Base-by-base conservation (phyloP, 129 eudicot species). In the Kitagawia praeruptora region DNA sequence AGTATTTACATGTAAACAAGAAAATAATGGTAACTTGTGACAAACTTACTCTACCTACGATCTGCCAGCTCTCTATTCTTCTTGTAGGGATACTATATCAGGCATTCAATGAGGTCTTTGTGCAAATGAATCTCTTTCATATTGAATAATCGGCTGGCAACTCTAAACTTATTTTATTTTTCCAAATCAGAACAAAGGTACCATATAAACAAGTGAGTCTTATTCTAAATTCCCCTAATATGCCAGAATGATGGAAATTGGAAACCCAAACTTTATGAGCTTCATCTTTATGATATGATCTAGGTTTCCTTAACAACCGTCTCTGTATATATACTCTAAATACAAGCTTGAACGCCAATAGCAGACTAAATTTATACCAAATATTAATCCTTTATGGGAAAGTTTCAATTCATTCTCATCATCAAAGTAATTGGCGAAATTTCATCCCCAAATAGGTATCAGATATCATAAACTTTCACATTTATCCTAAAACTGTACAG, bases 401-500 rank as follows among this genome's bases (percentile, higher is more conserved):
- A 79, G 81, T 44, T 61, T 67, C 66, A 16, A 58, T 44, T 6
- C 53, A 75, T 16, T 27, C 3, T 61, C 5, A 38, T 49, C 74
- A 66, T 21, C 77, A 66, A 11, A 31, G 69, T 34, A 31, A 56
- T 8, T 51, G 38, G 40, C 70, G 19, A 38, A 70, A 13, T 42
- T 69, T 44, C 42, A 73, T 48, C 72, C 81, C 16, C 37, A 37
- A 70, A 84, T 61, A 71, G 58, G 46, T 49, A 53, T 80, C 28
- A 39, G 37, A 74, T 79, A 69, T 79, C 87, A 80, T 76, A 38
- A 37, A 78, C 75, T 18, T 75, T 66, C 76, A 40, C 39, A 70
- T 70, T 47, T 75, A 75, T 46, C 61, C 53, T 34, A 78, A 54
- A 74, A 74, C 83, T 85, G 83, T 85, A 82, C 78, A 88, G 70